Percentiles rank a stretch among this genome's conserved stretches.
phyloP scores from a whole-genome alignment of 2,329 filamentous ascomycete species.

The Aspergillus pseudotamarii region DNA sequence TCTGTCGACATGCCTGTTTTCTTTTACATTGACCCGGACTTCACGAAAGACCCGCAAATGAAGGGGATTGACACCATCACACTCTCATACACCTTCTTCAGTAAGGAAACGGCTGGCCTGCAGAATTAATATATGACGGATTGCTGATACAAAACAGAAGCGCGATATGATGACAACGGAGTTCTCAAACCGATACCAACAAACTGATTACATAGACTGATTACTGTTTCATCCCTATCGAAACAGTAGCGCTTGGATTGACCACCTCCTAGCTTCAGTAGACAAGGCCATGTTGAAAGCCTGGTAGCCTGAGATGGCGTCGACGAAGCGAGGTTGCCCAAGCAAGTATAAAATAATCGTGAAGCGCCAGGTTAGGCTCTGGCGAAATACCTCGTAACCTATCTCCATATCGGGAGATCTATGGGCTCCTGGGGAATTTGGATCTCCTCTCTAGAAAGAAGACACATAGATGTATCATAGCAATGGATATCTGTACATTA shows the following conservation, averaged over 20 bases:
- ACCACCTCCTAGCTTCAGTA: not conserved
- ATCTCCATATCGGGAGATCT: not conserved
- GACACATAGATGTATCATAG: not conserved
- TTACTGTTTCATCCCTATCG: not conserved
- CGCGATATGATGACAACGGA: conserved; percentile 81
- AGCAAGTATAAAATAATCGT: not conserved
- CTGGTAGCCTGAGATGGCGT: not conserved
- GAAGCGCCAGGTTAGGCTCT: not conserved
- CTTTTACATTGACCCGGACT: conserved; percentile 97
- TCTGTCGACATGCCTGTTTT: conserved; percentile 99
- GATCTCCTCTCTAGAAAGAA: conserved; percentile 13
- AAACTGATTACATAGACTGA: conserved; percentile 8
- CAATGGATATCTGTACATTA: conserved; percentile 8
- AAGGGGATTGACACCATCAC: conserved; percentile 93
- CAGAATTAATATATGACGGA: not conserved
- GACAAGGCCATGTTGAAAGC: not conserved
- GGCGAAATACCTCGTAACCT: not conserved
- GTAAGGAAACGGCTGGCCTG: conserved; percentile 55
- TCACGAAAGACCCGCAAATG: conserved; percentile 91
- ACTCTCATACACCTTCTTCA: conserved; percentile 97
- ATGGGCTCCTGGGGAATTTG: not conserved
- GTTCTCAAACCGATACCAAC: conserved; percentile 62
- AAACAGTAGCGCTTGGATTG: not conserved
- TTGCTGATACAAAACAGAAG: conserved; percentile 61
- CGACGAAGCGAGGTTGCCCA: not conserved